Base-by-base conservation (phyloP, 164 flowering plant species). In the Tetracentron sinense region DNA sequence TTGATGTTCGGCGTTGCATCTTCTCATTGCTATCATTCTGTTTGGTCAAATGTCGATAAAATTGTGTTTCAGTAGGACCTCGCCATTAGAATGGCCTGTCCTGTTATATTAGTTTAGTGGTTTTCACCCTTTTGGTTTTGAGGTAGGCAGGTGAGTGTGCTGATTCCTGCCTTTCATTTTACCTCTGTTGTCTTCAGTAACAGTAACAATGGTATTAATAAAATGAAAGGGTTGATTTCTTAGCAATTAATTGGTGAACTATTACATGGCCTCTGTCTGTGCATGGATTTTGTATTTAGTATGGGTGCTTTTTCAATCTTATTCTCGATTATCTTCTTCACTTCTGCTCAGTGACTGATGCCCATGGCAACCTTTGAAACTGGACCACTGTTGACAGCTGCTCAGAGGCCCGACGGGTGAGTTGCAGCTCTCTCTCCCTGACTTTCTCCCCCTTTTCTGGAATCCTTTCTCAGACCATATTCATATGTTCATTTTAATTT, bases 131-230 rank as follows among this genome's bases (percentile, higher is more conserved):
- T 10, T 38, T 53, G 56, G 25, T 1, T 49, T 49, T 49, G 53
- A 5, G 53, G 53, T 53, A 14, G 56, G 31, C 56, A 17, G 56
- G 2, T 53, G 1, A 52, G 2, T 27, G 31, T 25, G 27, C 21
- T 53, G 56, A 15, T 53, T 26, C 31, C 56, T 53, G 56, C 31
- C 52, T 49, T 53, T 26, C 14, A 27, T 23, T 53, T 26, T 53
- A 4, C 4, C 56, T 27, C 1, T 16, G 11, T 53, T 16, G 11
- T 53, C 19, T 53, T 53, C n/a, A 27, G 27, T 53, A 26, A 53
- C 56, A 26, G 56, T 27, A 26, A 49, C 14, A 20, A 49, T 7
- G 1, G 27, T n/a, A 53, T 53, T 15, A 53, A 14, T 53, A 53
- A 27, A 4, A 53, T 53, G 2, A 26, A 27, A 53, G 31, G 56